Evolutionary conservation across 2,329 filamentous ascomycete species (phyloP), one percentile per base, ranked within the genome.

Genomic region (Ophiocordyceps sinensis): DNA sequence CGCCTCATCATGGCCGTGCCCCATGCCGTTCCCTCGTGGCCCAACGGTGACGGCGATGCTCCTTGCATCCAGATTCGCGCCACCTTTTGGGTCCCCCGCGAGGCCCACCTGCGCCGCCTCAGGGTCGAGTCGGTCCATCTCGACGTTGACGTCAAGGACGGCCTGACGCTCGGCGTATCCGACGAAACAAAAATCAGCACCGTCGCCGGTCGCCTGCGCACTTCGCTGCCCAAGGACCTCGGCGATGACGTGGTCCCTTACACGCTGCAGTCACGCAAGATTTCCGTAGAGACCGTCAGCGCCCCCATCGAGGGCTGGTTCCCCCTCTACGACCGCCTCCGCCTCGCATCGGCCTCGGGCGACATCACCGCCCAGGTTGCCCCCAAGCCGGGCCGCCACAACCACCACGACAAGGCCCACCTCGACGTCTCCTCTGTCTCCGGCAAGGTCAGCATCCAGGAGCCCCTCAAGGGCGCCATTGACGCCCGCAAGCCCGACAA

Each of bases 301-400:
- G 67, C 67, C 8, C 39, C 53, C 13, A 63, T 76, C 45, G 44
- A 44, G 13, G 72, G 72, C 28, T 63, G 61, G 52, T 74, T 68
- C 58, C 68, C 71, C 1, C 57, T 75, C 1, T 68, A 66, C 50
- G 67, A 73, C 48, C 53, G 62, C 28, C 61, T 76, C 12, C 54
- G 58, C 15, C 52, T 74, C n/a, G 47, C 55, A 15, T 63, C 66
- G 8, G 56, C 58, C 0, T 67, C 70, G 0, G 72, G 71, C 37
- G 48, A 57, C 40, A 53, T 74, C 42, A 44, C 44, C 14, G 57
- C 61, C 4, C 58, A 57, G 29, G 54, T 75, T 41, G 56, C 53
- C 12, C 67, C 67, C 6, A 57, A 68, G 47, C 52, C 56, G 1
- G 61, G 49, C n/a, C 53, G 60, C 32, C 46, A 55, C 8, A 47